Conservation (phyloP, 768 basidiomycete genomes). For the Boletus sp. region DNA sequence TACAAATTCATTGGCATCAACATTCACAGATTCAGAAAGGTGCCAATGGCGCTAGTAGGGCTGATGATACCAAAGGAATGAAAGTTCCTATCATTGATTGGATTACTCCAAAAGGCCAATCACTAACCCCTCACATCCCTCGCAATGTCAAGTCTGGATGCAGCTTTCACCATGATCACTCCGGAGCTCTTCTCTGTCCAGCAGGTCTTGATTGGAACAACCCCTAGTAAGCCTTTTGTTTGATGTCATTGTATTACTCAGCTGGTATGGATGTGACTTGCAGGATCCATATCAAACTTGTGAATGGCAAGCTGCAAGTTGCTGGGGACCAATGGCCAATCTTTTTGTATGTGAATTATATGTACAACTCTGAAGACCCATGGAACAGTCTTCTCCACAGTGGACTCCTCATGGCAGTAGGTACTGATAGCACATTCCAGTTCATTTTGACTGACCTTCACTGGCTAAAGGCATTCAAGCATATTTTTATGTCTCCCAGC, state of each 20-base stretch:
- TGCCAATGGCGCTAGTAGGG: neutral
- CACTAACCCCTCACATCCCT: neutral
- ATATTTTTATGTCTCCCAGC: too few relatives aligned
- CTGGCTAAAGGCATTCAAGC: too few relatives aligned
- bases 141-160: neutral
- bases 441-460: too few relatives aligned
- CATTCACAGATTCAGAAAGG: neutral
- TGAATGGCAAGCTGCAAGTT: neutral
- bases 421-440: too few relatives aligned
- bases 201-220: neutral
- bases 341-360: neutral
- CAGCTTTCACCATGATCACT: neutral
- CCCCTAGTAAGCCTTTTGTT: neutral
- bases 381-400: too few relatives aligned
- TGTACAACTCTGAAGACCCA: too few relatives aligned
- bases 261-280: neutral
- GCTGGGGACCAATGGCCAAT: neutral
- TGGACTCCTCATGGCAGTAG: too few relatives aligned
- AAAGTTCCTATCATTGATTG: neutral
- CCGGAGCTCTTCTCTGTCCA: neutral
- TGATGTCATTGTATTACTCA: neutral
- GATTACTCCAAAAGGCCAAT: neutral
- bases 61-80: neutral
- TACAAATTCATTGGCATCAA: neutral
- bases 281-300: neutral